Evolutionary conservation across 1,139 yeast genomes (phyloP).

Genomic region (Taphrina populina): DNA sequence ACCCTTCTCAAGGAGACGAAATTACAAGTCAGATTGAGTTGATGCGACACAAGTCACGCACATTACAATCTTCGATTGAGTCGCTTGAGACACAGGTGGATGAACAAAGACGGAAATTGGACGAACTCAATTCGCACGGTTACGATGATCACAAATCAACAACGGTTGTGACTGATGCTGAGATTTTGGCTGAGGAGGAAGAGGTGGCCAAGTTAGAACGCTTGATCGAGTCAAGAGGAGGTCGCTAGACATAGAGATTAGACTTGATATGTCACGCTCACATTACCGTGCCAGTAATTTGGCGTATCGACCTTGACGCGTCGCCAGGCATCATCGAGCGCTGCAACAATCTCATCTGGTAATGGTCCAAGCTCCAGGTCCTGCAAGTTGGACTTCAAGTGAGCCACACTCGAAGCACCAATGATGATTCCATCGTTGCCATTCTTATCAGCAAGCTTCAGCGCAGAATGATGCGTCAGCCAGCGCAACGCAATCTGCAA

Average conservation of each 20-base stretch:
- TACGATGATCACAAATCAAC: constrained; percentile 4
- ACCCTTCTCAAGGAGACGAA: constrained; percentile 9
- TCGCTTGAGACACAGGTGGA: constrained; percentile 15
- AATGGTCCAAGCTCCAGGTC: constrained; percentile 40
- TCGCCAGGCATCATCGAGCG: constrained; percentile 41
- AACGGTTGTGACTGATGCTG: constrained; percentile 17
- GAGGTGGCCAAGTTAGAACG: constrained; percentile 17
- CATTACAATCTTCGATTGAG: background rate
- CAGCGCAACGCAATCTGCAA: constrained; percentile 42
- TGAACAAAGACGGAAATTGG: constrained; percentile 11
- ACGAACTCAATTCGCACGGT: background rate
- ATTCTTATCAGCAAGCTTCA: constrained; percentile 34
- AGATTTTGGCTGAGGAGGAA: constrained; percentile 20
- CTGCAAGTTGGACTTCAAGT: constrained; percentile 39
- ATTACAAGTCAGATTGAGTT: constrained; percentile 18
- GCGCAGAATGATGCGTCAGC: constrained; percentile 41
- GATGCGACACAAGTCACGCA: constrained; percentile 12
- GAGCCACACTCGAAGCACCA: constrained; percentile 41
- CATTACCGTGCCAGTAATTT: constrained; percentile 37
- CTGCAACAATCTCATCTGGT: constrained; percentile 38
- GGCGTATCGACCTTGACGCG: constrained; percentile 41
- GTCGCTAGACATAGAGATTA: constrained; percentile 47
- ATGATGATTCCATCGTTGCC: constrained; percentile 42
- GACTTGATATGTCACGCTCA: constrained; percentile 42
- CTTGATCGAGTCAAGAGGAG: constrained; percentile 2